These are phyloP conservation scores for Ramularia endophylla DNA, from an alignment of 2,329 filamentous ascomycete species.

Conservation along the genomic window DNA sequence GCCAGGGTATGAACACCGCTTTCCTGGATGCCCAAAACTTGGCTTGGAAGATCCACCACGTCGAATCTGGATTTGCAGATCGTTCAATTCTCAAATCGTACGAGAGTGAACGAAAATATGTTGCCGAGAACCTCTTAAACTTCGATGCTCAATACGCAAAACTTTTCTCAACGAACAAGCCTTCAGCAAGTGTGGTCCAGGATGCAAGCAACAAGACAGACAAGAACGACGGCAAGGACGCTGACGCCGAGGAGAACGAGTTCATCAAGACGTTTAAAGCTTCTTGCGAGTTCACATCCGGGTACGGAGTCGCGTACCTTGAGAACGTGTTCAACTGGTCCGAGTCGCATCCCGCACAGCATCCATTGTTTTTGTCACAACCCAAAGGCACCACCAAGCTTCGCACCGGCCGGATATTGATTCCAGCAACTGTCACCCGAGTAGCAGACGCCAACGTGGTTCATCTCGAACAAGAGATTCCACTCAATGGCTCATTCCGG, in stretches of 20 bases:
- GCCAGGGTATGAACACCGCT: constrained; percentile 59
- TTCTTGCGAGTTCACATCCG: constrained; percentile 84
- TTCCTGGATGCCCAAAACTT: constrained; percentile 70
- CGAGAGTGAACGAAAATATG: constrained; percentile 75
- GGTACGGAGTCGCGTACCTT: constrained; percentile 82
- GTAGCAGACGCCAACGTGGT: constrained; percentile 86
- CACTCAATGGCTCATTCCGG: constrained; percentile 80
- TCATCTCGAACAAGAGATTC: constrained; percentile 83
- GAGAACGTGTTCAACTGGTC: constrained; percentile 84
- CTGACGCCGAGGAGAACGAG: constrained; percentile 56
- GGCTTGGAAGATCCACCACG: constrained; percentile 92
- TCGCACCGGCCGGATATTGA: constrained; percentile 67
- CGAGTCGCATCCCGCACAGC: constrained; percentile 62
- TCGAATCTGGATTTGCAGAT: constrained; percentile 74
- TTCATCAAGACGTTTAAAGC: constrained; percentile 90
- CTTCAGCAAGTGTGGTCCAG: constrained; percentile 65
- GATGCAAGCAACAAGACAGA: constrained; percentile 46
- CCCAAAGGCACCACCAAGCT: constrained; percentile 52
- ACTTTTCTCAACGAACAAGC: constrained; percentile 74
- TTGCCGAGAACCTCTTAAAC: constrained; percentile 75
- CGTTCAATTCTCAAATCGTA: constrained; percentile 76
- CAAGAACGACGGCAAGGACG: constrained; percentile 39
- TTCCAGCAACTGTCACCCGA: constrained; percentile 74
- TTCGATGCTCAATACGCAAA: constrained; percentile 90
- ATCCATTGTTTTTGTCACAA: constrained; percentile 60